Evolutionary conservation across 208 protist genomes (phyloP), one percentile per base, ranked within the genome.

Genomic region (Crithidia expoeki): DNA sequence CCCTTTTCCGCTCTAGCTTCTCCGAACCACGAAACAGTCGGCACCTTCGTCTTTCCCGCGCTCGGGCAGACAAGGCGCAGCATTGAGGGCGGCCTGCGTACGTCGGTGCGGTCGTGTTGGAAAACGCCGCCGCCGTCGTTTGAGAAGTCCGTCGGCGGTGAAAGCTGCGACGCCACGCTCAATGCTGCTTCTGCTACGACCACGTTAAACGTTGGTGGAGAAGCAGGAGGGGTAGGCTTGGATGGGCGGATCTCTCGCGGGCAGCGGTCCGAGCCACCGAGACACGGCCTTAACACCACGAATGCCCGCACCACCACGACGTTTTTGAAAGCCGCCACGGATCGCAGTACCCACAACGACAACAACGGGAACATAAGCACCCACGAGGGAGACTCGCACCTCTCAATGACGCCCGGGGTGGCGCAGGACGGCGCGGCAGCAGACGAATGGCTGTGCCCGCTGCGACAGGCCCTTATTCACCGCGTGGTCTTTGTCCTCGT

Each of bases 381-480:
- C 1, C n/a, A 62, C 42, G 42, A 23, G 11, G 21, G 21, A 7
- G 34, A 67, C 61, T 57, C 49, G 33, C 32, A 57, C 12, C 32
- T 14, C 6, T 32, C 33, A 0, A 2, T 57, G 47, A 7, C 16
- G 30, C 32, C 7, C 4, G 33, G 12, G 2, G 1, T 47, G 4
- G n/a, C 12, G 47, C 49, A 34, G 4, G 61, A 53, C n/a, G 34
- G 17, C 2, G 34, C 23, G 47, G 17, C 16, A n/a, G n/a, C n/a
- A 33, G 62, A 68, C 30, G 61, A 66, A 16, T 77, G 72, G 72
- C 53, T 77, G 55, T 10, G 59, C 25, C 62, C 64, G 4, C 64
- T 77, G 57, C 72, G 72, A 16, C 72, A 77, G 64, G 72, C 58
- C 4, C 30, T 77, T 21, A 50, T 72, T 0, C n/a, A 77, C 6